A percentile compares a stretch with the other conserved stretches of the same genome.
Conservation (phyloP, 2,329 filamentous ascomycete genomes). For the Hymenoscyphus fructigenus region DNA sequence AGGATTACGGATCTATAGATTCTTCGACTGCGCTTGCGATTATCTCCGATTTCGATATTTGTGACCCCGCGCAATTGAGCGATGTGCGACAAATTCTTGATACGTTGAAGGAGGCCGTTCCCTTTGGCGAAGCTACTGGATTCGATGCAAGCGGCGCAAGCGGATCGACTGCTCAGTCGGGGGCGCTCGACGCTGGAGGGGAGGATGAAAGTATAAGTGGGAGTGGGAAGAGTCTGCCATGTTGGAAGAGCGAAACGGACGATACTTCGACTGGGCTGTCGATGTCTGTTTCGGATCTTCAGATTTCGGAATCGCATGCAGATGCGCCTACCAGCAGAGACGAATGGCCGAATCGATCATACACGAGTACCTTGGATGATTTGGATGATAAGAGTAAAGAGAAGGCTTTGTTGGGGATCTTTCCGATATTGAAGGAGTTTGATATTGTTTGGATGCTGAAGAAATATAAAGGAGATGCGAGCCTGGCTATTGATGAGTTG, state of each 20-base stretch:
- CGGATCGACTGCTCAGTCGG: slow-evolving; percentile 37
- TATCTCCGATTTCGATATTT: slow-evolving; percentile 68
- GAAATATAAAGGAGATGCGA: slow-evolving; percentile 66
- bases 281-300: slow-evolving; percentile 28
- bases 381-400: slow-evolving; percentile 63
- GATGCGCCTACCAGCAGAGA: slow-evolving; percentile 50
- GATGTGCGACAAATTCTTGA: slow-evolving; percentile 61
- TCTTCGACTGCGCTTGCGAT: slow-evolving; percentile 76
- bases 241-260: slow-evolving; percentile 33
- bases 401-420: slow-evolving; percentile 64
- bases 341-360: slow-evolving; percentile 35
- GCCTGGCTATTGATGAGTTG: slow-evolving; percentile 73
- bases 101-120: slow-evolving; percentile 62
- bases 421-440: slow-evolving; percentile 64
- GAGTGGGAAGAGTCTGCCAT: slow-evolving; percentile 25
- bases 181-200: slow-evolving; percentile 13
- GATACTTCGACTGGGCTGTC: slow-evolving; percentile 32
- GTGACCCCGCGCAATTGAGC: slow-evolving; percentile 49
- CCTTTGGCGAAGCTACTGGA: slow-evolving; percentile 66
- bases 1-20: slow-evolving; percentile 73
- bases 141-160: slow-evolving; percentile 78
- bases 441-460: slow-evolving; percentile 67
- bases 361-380: slow-evolving; percentile 35
- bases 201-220: slow-evolving; percentile 24
- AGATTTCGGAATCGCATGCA: slow-evolving; percentile 23